phyloP scores from a whole-genome alignment of 23 red algal genomes.

The Pyropia haitanensis region DNA sequence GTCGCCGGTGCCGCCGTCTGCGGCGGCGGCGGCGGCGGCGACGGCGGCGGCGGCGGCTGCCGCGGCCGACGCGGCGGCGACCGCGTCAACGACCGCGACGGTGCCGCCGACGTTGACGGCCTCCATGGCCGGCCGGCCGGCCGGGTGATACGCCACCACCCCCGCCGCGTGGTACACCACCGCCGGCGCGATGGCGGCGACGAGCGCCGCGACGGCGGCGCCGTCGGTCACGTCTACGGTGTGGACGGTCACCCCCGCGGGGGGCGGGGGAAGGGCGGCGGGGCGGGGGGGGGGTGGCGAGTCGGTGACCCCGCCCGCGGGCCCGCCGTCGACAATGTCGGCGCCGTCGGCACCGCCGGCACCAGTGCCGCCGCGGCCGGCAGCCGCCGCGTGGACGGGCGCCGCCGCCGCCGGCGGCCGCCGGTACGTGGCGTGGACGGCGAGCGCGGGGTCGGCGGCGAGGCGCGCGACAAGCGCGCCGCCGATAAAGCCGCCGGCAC shows the following conservation, averaged over 20 bases:
- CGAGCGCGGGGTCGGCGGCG: background rate
- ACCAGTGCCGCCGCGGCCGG: no score
- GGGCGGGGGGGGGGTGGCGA: no score
- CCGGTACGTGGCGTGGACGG: no score
- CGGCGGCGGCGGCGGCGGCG: background rate
- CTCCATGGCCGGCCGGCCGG: slow-evolving; percentile 5
- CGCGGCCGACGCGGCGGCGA: background rate
- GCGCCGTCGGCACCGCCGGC: no score
- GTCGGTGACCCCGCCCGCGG: no score
- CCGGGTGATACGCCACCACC: background rate
- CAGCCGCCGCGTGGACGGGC: no score
- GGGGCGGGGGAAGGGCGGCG: no score
- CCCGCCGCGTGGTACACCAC: slow-evolving; percentile 5
- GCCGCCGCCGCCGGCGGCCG: no score
- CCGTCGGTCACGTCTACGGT: slow-evolving; percentile 1
- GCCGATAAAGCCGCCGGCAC: slow-evolving; percentile 6
- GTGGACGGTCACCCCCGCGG: background rate
- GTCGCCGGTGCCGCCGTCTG: background rate
- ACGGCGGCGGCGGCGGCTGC: background rate
- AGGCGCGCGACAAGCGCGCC: background rate
- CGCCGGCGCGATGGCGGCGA: background rate
- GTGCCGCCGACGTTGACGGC: slow-evolving; percentile 5
- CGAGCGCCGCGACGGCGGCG: background rate
- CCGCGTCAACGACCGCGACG: background rate
- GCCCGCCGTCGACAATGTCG: no score